These are phyloP conservation scores for Lepidium didymum DNA, from an alignment of 345 rosid species.

Conservation along the genomic window DNA sequence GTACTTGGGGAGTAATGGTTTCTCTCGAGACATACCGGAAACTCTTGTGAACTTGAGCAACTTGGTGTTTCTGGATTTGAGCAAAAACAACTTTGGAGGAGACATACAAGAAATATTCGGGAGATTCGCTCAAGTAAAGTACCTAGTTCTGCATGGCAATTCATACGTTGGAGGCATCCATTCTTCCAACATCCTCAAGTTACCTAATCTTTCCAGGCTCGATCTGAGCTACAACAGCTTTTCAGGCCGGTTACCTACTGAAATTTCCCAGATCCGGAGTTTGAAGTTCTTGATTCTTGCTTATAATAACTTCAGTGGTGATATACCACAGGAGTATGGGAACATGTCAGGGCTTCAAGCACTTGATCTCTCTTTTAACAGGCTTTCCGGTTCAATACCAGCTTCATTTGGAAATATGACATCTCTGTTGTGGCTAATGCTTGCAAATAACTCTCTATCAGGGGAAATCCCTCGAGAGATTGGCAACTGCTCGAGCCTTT, in stretches of 20 bases:
- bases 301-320: conserved; percentile 52
- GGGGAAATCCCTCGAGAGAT: conserved; percentile 66
- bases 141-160: conserved; percentile 54
- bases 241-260: conserved; percentile 58
- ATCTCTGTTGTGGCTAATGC: conserved; percentile 86
- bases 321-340: conserved; percentile 70
- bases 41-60: conserved; percentile 50
- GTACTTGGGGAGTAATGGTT: conserved; percentile 64
- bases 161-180: conserved; percentile 50
- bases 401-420: conserved; percentile 55
- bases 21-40: conserved; percentile 53
- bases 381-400: conserved; percentile 61
- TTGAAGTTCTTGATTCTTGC: conserved; percentile 65
- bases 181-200: conserved; percentile 62
- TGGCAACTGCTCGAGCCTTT: conserved; percentile 71
- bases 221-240: conserved; percentile 80
- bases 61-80: conserved; percentile 58
- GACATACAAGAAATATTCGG: conserved; percentile 66
- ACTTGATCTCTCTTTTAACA: conserved; percentile 82
- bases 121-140: conserved; percentile 52
- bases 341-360: conserved; percentile 51
- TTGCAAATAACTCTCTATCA: conserved; percentile 63
- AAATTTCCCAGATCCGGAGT: conserved; percentile 43
- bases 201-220: conserved; percentile 45
- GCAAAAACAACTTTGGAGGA: conserved; percentile 61